phyloP scores from a whole-genome alignment of 2,329 filamentous ascomycete genomes.

The Nemania sp. region DNA sequence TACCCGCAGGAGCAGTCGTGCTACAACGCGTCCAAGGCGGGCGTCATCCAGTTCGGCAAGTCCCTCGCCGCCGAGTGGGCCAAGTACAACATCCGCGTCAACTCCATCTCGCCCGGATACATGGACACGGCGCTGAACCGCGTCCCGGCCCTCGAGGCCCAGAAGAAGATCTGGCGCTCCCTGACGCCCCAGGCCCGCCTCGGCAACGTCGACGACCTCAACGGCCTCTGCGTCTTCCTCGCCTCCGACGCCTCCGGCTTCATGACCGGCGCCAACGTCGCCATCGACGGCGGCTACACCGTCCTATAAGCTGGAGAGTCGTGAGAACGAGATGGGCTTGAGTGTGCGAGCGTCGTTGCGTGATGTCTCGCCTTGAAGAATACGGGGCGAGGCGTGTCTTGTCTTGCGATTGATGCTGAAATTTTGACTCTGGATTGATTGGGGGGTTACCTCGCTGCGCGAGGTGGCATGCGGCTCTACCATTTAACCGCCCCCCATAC shows the following conservation, averaged over 20 bases:
- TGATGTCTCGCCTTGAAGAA: no score
- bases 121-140: conserved; percentile 85
- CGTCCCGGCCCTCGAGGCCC: conserved; percentile 75
- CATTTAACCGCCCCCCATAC: no score
- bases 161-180: conserved; percentile 81
- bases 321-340: no score
- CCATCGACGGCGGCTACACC: conserved; percentile 73
- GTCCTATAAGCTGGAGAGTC: conserved; percentile 54
- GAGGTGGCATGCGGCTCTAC: no score
- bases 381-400: no score
- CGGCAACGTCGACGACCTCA: conserved; percentile 75
- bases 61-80: conserved; percentile 85
- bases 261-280: conserved; percentile 77
- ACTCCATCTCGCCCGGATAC: conserved; percentile 83
- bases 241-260: conserved; percentile 73
- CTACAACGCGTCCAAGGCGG: conserved; percentile 85
- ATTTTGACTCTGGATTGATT: no score
- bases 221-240: conserved; percentile 76
- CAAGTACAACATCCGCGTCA: conserved; percentile 78
- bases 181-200: conserved; percentile 75
- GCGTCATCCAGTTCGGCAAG: conserved; percentile 77
- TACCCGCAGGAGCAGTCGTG: conserved; percentile 82
- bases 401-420: no score
- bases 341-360: no score
- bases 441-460: no score